Conservation (phyloP, 164 flowering plant genomes). For the Malania oleifera region DNA sequence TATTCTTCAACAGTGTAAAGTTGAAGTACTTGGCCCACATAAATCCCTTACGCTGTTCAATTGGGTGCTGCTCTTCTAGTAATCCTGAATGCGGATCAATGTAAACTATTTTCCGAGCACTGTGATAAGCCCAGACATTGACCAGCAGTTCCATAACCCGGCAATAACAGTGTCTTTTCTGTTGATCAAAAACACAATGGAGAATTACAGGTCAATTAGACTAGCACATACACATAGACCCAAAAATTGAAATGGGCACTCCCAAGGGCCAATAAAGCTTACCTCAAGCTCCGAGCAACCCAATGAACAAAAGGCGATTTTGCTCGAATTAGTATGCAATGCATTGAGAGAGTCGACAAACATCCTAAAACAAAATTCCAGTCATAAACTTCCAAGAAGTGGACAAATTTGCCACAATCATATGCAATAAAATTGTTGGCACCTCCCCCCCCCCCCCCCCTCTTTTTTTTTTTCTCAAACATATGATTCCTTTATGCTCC, state of each 20-base stretch:
- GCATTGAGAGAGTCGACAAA: conserved; percentile 83
- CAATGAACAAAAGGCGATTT: conserved; percentile 38
- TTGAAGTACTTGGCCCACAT: conserved; percentile 90
- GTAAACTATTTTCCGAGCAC: conserved; percentile 82
- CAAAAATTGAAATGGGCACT: conserved; percentile 2
- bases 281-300: conserved; percentile 77
- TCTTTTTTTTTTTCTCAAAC: no score
- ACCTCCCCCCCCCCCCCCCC: no score
- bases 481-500: no score
- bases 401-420: no score
- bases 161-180: conserved; percentile 88
- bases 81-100: conserved; percentile 68
- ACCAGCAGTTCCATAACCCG: conserved; percentile 77
- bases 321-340: conserved; percentile 42
- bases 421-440: no score
- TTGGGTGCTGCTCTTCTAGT: conserved; percentile 76
- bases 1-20: conserved; percentile 64
- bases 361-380: conserved; percentile 57
- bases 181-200: conserved; percentile 15
- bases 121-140: conserved; percentile 97
- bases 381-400: no score
- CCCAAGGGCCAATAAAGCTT: conserved; percentile 7
- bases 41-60: conserved; percentile 56
- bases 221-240: no score
- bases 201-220: background rate